Evolutionary conservation across 2,329 filamentous ascomycete genomes (phyloP).

Genomic region (Talaromyces sp.): DNA sequence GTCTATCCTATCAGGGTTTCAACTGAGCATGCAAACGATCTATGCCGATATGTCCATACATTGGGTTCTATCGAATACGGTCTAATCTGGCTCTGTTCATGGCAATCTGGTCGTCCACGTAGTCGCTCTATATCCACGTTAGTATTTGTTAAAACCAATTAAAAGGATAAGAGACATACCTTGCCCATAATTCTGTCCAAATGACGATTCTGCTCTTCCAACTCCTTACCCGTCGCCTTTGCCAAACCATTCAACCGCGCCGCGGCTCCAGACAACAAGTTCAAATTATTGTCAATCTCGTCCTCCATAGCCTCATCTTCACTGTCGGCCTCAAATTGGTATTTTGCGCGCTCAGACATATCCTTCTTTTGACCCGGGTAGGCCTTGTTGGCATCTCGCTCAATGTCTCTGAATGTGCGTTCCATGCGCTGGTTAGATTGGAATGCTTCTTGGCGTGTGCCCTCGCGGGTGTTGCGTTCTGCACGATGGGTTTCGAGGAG

Average conservation of each 20-base stretch:
- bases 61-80: slow-evolving; percentile 42
- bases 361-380: slow-evolving; percentile 51
- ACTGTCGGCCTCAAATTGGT: slow-evolving; percentile 73
- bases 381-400: slow-evolving; percentile 48
- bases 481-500: slow-evolving; percentile 63
- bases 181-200: slow-evolving; percentile 75
- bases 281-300: slow-evolving; percentile 65
- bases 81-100: slow-evolving; percentile 72
- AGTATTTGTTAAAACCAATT: slow-evolving; percentile 17
- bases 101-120: slow-evolving; percentile 74
- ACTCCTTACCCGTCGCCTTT: slow-evolving; percentile 68
- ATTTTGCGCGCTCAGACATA: slow-evolving; percentile 65
- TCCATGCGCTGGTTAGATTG: slow-evolving; percentile 57
- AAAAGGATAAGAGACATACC: slow-evolving; percentile 48
- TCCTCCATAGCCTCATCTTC: slow-evolving; percentile 67
- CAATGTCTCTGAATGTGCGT: slow-evolving; percentile 62
- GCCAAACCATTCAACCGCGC: slow-evolving; percentile 70
- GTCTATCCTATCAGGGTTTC: background rate
- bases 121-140: slow-evolving; percentile 62
- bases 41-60: background rate
- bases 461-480: slow-evolving; percentile 56
- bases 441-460: slow-evolving; percentile 54
- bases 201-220: slow-evolving; percentile 72
- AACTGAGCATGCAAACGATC: background rate
- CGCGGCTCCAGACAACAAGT: slow-evolving; percentile 59